phyloP scores from a whole-genome alignment of 164 flowering plant genomes.

The Buxus sempervirens region DNA sequence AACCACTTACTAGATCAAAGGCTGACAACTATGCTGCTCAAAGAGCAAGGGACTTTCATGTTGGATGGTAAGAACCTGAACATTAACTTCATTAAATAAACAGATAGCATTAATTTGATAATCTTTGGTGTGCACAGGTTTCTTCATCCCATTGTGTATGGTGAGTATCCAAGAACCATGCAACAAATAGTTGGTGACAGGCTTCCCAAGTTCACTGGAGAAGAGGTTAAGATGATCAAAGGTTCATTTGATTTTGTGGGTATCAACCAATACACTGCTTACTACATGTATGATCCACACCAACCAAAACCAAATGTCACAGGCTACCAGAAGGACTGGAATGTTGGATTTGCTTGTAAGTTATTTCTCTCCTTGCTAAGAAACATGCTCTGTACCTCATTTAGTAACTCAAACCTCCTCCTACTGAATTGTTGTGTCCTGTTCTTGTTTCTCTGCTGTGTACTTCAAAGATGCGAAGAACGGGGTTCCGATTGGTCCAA shows the following conservation, averaged over 20 bases:
- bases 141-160: no score
- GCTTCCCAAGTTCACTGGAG: conserved; percentile 54
- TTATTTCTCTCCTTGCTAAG: neutral
- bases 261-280: conserved; percentile 61
- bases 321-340: conserved; percentile 60
- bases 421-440: no score
- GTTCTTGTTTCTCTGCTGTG: no score
- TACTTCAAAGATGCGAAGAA: conserved; percentile 31
- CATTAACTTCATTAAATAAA: neutral
- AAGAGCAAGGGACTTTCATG: no score
- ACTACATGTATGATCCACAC: conserved; percentile 54
- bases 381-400: no score
- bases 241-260: conserved; percentile 65
- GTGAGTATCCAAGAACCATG: conserved; percentile 60
- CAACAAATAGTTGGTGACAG: conserved; percentile 50
- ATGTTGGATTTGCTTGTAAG: conserved; percentile 65
- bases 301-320: conserved; percentile 14
- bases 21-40: conserved; percentile 67
- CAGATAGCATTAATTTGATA: neutral
- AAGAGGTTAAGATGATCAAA: conserved; percentile 58
- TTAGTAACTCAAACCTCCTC: neutral
- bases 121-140: conserved; percentile 37
- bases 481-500: conserved; percentile 51
- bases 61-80: conserved; percentile 54
- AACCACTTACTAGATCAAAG: conserved; percentile 52